These are phyloP conservation scores for Camellia granthamiana DNA, from an alignment of 148 eudicot genomes.

Conservation along the genomic window DNA sequence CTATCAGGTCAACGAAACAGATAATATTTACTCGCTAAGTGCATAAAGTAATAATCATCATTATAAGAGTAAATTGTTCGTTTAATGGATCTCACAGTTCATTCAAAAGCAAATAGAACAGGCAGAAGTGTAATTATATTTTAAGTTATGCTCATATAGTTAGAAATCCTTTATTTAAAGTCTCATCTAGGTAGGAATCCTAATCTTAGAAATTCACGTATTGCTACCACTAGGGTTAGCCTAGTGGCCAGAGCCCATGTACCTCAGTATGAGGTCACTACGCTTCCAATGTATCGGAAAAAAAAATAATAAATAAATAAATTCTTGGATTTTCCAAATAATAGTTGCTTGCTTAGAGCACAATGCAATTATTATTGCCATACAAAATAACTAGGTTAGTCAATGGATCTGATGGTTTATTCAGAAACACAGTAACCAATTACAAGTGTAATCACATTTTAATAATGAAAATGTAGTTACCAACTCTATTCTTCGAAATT, in stretches of 20 bases:
- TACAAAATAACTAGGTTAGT: background rate
- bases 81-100: background rate
- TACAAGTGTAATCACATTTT: too few species aligned
- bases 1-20: background rate
- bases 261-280: too few species aligned
- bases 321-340: background rate
- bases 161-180: background rate
- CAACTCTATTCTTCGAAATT: background rate
- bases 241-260: too few species aligned
- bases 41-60: background rate
- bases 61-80: background rate
- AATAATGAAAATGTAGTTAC: too few species aligned
- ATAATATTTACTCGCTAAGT: background rate
- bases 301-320: too few species aligned
- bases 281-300: too few species aligned
- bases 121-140: background rate
- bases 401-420: conserved; percentile 1
- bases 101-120: background rate
- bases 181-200: background rate
- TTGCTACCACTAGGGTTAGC: too few species aligned
- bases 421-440: conserved; percentile 2
- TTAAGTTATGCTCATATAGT: background rate
- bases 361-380: background rate
- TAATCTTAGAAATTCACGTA: background rate
- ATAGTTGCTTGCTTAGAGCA: background rate